Conservation (phyloP, 2,329 filamentous ascomycete genomes). For the Curvularia verruculosa region DNA sequence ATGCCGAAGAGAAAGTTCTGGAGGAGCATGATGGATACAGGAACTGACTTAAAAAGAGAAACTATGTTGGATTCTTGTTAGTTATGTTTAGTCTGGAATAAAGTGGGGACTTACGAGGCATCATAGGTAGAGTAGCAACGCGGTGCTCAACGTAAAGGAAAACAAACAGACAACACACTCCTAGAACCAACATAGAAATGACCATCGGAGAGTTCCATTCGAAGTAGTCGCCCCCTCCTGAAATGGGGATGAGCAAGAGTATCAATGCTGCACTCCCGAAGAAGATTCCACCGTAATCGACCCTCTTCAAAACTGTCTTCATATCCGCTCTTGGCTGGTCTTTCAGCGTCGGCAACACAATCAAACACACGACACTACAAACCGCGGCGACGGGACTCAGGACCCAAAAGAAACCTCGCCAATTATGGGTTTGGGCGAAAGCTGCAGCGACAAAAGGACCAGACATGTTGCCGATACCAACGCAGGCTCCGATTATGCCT, state of each 20-base stretch:
- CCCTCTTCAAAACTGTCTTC: slow-evolving; percentile 54
- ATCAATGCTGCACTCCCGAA: slow-evolving; percentile 63
- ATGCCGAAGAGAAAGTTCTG: slow-evolving; percentile 67
- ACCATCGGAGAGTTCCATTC: slow-evolving; percentile 63
- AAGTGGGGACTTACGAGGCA: slow-evolving; percentile 52
- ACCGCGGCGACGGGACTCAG: slow-evolving; percentile 24
- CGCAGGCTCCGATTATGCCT: slow-evolving; percentile 38
- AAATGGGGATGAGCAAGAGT: slow-evolving; percentile 67
- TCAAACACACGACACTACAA: slow-evolving; percentile 19
- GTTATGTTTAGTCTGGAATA: not conserved
- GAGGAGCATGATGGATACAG: slow-evolving; percentile 61
- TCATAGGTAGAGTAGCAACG: slow-evolving; percentile 63
- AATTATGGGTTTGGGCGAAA: slow-evolving; percentile 27
- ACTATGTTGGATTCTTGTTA: slow-evolving; percentile 38
- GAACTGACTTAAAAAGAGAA: slow-evolving; percentile 60
- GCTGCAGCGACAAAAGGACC: slow-evolving; percentile 36
- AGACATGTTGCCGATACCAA: slow-evolving; percentile 33
- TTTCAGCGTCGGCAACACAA: slow-evolving; percentile 47
- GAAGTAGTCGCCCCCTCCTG: slow-evolving; percentile 65
- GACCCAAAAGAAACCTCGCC: slow-evolving; percentile 33
- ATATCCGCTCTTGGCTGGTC: slow-evolving; percentile 57
- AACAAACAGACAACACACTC: slow-evolving; percentile 52
- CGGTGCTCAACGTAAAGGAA: slow-evolving; percentile 65
- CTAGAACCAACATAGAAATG: slow-evolving; percentile 64
- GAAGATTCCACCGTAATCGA: slow-evolving; percentile 65